These are phyloP conservation scores for Chrysochromulina tobinii DNA, from an alignment of 78 protist genomes.

Conservation along the genomic window DNA sequence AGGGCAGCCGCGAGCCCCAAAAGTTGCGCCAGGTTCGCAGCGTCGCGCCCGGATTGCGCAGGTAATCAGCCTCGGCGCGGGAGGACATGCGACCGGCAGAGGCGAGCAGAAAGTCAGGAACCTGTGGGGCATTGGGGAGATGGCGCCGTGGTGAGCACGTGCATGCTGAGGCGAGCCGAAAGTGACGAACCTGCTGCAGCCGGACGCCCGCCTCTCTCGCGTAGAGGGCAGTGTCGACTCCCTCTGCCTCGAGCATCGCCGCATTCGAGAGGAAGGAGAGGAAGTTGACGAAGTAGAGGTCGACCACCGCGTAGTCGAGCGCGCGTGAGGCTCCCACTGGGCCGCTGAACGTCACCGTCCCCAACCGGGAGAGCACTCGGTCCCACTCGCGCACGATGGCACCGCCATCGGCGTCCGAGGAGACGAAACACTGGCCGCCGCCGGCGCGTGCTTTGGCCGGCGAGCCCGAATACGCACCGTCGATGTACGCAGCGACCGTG, in stretches of 20 bases:
- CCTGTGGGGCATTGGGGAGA: no score
- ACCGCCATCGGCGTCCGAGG: not conserved
- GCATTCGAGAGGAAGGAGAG: not conserved
- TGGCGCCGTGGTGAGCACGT: no score
- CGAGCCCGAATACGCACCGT: slow-evolving; percentile 24
- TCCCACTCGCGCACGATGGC: not conserved
- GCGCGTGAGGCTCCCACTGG: slow-evolving; percentile 7
- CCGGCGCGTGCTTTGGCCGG: slow-evolving; percentile 26
- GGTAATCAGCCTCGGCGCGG: no score
- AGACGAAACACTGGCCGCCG: slow-evolving; percentile 1
- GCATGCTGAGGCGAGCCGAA: no score
- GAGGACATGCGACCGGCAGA: no score
- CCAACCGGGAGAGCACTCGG: not conserved
- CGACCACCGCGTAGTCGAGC: slow-evolving; percentile 40
- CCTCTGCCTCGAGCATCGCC: slow-evolving; percentile 15
- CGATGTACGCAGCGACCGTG: not conserved
- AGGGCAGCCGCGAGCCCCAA: not conserved
- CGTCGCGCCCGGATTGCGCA: not conserved
- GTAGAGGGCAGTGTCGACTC: not conserved
- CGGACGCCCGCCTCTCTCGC: no score
- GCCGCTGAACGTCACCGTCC: not conserved
- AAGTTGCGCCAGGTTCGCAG: slow-evolving; percentile 20
- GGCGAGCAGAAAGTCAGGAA: no score
- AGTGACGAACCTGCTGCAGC: no score
- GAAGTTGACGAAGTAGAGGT: not conserved